phyloP scores from a whole-genome alignment of 2,329 filamentous ascomycete species.

The Colletotrichum magnum region DNA sequence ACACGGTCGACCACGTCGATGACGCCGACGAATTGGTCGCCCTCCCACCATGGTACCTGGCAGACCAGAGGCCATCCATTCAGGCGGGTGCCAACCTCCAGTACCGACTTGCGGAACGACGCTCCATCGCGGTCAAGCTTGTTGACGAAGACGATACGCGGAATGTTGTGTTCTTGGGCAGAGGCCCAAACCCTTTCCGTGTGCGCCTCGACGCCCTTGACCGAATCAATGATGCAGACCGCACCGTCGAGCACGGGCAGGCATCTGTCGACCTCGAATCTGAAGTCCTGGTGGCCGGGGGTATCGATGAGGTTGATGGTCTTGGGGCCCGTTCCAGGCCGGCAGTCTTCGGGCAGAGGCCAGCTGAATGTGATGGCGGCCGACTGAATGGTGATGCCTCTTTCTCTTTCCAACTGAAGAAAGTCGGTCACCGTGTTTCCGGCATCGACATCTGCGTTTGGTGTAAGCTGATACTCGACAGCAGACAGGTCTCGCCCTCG shows the following conservation, averaged over 20 bases:
- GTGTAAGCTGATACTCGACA: slow-evolving; percentile 8
- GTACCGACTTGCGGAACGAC: slow-evolving; percentile 85
- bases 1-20: slow-evolving; percentile 85
- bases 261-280: slow-evolving; percentile 94
- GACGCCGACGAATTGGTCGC: slow-evolving; percentile 84
- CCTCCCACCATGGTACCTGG: slow-evolving; percentile 95
- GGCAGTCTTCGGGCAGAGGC: slow-evolving; percentile 73
- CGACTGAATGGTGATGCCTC: slow-evolving; percentile 98
- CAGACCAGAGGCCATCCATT: slow-evolving; percentile 91
- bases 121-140: slow-evolving; percentile 85
- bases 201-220: slow-evolving; percentile 95
- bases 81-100: slow-evolving; percentile 85
- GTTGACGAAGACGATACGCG: slow-evolving; percentile 83
- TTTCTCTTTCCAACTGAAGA: slow-evolving; percentile 88
- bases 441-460: slow-evolving; percentile 83
- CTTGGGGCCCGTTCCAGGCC: slow-evolving; percentile 64
- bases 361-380: slow-evolving; percentile 96
- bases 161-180: slow-evolving; percentile 87
- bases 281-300: slow-evolving; percentile 96
- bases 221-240: slow-evolving; percentile 92
- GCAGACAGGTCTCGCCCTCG: background rate
- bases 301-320: slow-evolving; percentile 96
- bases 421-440: slow-evolving; percentile 98
- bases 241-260: slow-evolving; percentile 90
- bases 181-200: slow-evolving; percentile 97